Percentiles rank a stretch among this genome's conserved stretches.
Conservation (phyloP, 257 asterid genomes). For the Verbascum thapsus region DNA sequence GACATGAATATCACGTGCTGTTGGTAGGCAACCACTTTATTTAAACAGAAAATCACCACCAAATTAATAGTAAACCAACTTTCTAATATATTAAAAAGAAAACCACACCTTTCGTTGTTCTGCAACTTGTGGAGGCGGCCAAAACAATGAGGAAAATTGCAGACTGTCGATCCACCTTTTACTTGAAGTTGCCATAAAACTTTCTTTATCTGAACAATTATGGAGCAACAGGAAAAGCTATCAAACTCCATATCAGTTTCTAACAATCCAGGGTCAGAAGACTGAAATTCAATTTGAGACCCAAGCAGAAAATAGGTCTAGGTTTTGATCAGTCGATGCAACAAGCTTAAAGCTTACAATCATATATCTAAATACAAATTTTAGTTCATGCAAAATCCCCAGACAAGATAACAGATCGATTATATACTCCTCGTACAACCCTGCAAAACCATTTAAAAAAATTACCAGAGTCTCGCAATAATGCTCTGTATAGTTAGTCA, state of each 20-base stretch:
- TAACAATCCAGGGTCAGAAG: conserved; percentile 52
- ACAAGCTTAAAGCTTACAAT: conserved; percentile 27
- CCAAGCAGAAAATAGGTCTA: conserved; percentile 31
- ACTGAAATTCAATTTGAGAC: conserved; percentile 43
- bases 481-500: background rate
- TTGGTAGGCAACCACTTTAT: conserved; percentile 1
- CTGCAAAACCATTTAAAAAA: conserved; percentile 32
- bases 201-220: conserved; percentile 37
- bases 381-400: conserved; percentile 24
- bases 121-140: conserved; percentile 73
- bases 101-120: conserved; percentile 65
- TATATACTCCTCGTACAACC: conserved; percentile 14
- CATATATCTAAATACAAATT: conserved; percentile 26
- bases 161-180: conserved; percentile 83
- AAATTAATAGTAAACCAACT: background rate
- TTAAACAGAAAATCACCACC: background rate
- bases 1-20: no score
- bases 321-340: conserved; percentile 31
- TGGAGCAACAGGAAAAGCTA: conserved; percentile 37
- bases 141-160: conserved; percentile 72
- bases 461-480: conserved; percentile 29
- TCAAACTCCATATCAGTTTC: conserved; percentile 38
- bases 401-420: conserved; percentile 11
- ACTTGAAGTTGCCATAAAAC: conserved; percentile 57
- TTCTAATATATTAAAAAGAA: background rate